These are phyloP conservation scores for Plasmodium sp. DNA, from an alignment of 169 alveolate species.

Conservation along the genomic window DNA sequence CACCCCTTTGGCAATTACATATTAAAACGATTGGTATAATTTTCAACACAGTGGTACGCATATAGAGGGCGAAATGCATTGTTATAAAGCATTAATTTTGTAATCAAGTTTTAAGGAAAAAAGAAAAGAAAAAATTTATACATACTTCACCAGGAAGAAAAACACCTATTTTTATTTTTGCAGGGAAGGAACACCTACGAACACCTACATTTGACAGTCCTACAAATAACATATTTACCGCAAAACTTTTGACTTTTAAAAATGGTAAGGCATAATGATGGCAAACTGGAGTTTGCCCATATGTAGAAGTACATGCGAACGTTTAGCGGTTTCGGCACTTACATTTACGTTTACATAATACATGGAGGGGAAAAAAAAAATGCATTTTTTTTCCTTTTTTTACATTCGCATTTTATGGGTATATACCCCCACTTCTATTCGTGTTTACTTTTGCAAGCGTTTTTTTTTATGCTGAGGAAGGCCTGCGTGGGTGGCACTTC, in stretches of 20 bases:
- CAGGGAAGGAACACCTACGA: neutral
- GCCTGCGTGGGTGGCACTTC: neutral
- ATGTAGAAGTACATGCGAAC: neutral
- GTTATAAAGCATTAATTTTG: neutral
- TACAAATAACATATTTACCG: conserved; percentile 21
- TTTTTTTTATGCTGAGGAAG: neutral
- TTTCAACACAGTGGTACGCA: neutral
- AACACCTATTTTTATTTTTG: neutral
- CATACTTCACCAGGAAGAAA: neutral
- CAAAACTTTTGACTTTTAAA: neutral
- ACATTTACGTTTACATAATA: neutral
- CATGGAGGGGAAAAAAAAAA: neutral
- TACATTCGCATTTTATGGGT: neutral
- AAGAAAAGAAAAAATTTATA: neutral
- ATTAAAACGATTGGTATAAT: neutral
- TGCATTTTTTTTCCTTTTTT: neutral
- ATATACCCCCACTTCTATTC: neutral
- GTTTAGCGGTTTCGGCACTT: neutral
- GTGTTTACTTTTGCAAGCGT: neutral
- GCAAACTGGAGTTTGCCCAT: neutral
- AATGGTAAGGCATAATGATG: conserved; percentile 9
- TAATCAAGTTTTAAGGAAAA: neutral
- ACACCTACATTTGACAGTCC: neutral
- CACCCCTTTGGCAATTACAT: neutral
- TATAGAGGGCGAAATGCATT: neutral